Evolutionary conservation across 23 red algal species (phyloP).

Genomic region (Cyanidiococcus yangmingshanensis): DNA sequence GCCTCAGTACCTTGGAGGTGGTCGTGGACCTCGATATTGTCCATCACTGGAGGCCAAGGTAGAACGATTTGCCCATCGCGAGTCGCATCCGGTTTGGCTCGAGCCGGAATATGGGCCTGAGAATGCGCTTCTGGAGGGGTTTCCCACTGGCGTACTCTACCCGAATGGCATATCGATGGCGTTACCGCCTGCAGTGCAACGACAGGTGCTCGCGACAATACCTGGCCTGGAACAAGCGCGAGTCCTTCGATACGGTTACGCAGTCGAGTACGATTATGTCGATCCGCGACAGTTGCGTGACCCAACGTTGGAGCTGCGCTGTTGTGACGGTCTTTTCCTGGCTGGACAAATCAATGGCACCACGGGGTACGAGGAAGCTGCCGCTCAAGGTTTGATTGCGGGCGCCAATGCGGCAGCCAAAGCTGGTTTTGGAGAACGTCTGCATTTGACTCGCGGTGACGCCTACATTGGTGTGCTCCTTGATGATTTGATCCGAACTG

Average conservation of each 20-base stretch:
- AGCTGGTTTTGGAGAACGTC: neutral
- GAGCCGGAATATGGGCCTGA: slow-evolving; percentile 37
- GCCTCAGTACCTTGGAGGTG: neutral
- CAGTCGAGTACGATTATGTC: slow-evolving; percentile 72
- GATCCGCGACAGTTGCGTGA: slow-evolving; percentile 13
- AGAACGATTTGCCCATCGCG: slow-evolving; percentile 37
- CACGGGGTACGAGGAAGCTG: slow-evolving; percentile 70
- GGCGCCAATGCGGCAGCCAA: slow-evolving; percentile 38
- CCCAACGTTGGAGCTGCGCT: slow-evolving; percentile 26
- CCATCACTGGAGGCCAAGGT: slow-evolving; percentile 59
- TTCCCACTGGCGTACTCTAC: slow-evolving; percentile 24
- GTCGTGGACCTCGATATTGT: slow-evolving; percentile 48
- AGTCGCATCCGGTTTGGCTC: slow-evolving; percentile 54
- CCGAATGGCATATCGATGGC: slow-evolving; percentile 59
- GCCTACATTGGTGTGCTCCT: slow-evolving; percentile 65
- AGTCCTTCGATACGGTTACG: slow-evolving; percentile 44
- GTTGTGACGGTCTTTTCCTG: slow-evolving; percentile 40
- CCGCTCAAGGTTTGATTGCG: slow-evolving; percentile 47
- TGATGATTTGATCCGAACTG: slow-evolving; percentile 46
- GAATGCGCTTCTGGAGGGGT: neutral
- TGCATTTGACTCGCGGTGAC: slow-evolving; percentile 32
- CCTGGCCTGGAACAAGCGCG: slow-evolving; percentile 44
- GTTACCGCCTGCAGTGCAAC: slow-evolving; percentile 41
- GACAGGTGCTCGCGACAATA: slow-evolving; percentile 43
- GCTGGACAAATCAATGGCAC: slow-evolving; percentile 80